These are phyloP conservation scores for Penicillium paradoxum DNA, from an alignment of 495 filamentous ascomycete species.

Conservation along the genomic window DNA sequence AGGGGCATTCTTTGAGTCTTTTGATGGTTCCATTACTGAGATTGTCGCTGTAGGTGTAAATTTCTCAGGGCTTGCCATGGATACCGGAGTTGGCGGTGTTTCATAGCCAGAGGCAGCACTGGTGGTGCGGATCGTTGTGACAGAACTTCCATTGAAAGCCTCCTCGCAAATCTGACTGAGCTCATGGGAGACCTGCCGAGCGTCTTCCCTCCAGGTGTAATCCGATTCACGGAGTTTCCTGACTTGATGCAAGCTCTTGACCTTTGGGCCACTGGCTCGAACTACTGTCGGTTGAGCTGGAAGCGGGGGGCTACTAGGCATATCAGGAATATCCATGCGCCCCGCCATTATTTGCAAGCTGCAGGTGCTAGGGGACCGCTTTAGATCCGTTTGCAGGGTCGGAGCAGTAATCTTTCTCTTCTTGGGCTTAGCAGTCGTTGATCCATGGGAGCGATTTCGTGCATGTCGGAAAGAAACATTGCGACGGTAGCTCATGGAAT, in stretches of 20 bases:
- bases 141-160: slow-evolving; percentile 72
- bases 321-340: slow-evolving; percentile 14
- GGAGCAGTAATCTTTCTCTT: slow-evolving; percentile 11
- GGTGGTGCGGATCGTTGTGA: slow-evolving; percentile 44
- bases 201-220: slow-evolving; percentile 55
- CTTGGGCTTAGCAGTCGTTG: slow-evolving; percentile 24
- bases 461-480: slow-evolving; percentile 75
- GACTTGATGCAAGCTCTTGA: slow-evolving; percentile 24
- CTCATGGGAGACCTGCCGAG: slow-evolving; percentile 61
- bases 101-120: slow-evolving; percentile 41
- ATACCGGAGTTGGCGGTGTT: slow-evolving; percentile 51
- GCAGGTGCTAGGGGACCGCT: slow-evolving; percentile 23
- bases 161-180: slow-evolving; percentile 68
- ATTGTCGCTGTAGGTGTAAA: slow-evolving; percentile 9
- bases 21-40: not conserved
- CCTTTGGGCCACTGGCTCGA: slow-evolving; percentile 24
- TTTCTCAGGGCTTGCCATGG: slow-evolving; percentile 31
- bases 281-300: slow-evolving; percentile 40
- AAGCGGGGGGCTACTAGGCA: slow-evolving; percentile 33
- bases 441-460: slow-evolving; percentile 41
- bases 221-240: slow-evolving; percentile 41
- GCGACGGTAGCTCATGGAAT: slow-evolving; percentile 63
- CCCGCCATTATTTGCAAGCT: slow-evolving; percentile 27
- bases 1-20: slow-evolving; percentile 30
- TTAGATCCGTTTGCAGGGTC: slow-evolving; percentile 13